Base-by-base conservation (phyloP, 1,139 yeast species). In the Hansenula sp. region DNA sequence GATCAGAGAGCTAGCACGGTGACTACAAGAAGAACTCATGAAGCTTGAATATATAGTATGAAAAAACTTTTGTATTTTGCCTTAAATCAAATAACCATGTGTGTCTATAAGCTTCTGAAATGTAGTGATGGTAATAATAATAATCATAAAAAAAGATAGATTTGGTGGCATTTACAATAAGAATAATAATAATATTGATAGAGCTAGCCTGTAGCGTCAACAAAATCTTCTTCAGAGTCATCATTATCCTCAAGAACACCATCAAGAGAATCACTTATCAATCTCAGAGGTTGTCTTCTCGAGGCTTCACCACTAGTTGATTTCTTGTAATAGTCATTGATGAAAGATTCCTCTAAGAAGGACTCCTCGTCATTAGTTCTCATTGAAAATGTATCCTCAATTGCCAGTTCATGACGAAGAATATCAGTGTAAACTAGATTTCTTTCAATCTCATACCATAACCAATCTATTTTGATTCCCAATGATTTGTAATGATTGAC, bases 391-490 rank as follows among this genome's bases (percentile, higher is more conserved):
- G 12, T 33, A 24, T 39, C 42, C 24, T 33, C 19, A 18, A 30
- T 40, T 7, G 37, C 33, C 16, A 45, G 24, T 41, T 55, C 59
- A 11, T 28, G 40, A 13, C 45, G 38, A 45, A 78, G 59, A 21
- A 76, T 60, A 35, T 62, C 63, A 24, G 62, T 54, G 57, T 75
- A 76, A 32, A 71, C 66, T 25, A 61, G 58, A 34, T 70, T 65
- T 43, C 77, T 66, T 44, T 72, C 68, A 19, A 71, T 60, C 46
- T 80, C 84, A 48, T 72, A 71, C 68, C 79, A 71, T 36, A 74
- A 61, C 78, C 80, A 76, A 45, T 78, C 81, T 41, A 80, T 57
- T 48, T 74, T 71, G 17, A 76, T 70, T n/a, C 72, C 66, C 45
- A 77, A 57, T 43, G 71, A 64, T 33, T 74, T 72, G 8, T 75